Evolutionary conservation across 192 early-diverging fungal genomes (phyloP).

Genomic region (Rhizoclosmatium globosum): DNA sequence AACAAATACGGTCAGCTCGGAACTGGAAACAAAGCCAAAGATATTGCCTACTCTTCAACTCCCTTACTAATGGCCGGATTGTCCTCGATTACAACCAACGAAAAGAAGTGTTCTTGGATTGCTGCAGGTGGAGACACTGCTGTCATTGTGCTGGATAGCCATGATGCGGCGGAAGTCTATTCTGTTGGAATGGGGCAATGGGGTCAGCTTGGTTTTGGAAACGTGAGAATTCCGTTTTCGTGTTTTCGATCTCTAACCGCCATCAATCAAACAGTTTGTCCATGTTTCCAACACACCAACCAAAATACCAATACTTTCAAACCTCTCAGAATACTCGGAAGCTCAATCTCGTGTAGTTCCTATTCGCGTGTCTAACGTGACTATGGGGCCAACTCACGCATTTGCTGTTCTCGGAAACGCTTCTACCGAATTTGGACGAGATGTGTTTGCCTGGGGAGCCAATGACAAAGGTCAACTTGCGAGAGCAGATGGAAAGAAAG

Average conservation of each 20-base stretch:
- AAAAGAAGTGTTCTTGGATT: constrained; percentile 39
- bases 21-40: constrained; percentile 13
- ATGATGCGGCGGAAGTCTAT: constrained; percentile 36
- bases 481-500: constrained; percentile 43
- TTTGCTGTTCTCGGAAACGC: constrained; percentile 41
- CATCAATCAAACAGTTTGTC: neutral
- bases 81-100: neutral
- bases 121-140: constrained; percentile 52
- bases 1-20: constrained; percentile 47
- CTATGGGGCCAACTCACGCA: constrained; percentile 35
- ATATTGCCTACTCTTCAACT: constrained; percentile 11
- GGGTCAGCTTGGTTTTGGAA: constrained; percentile 52
- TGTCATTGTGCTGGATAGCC: constrained; percentile 39
- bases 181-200: constrained; percentile 49
- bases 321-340: constrained; percentile 45
- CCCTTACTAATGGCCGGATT: constrained; percentile 29
- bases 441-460: constrained; percentile 52
- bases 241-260: neutral
- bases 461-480: constrained; percentile 46
- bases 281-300: constrained; percentile 38
- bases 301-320: constrained; percentile 37
- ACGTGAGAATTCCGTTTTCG: constrained; percentile 3
- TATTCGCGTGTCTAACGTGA: constrained; percentile 38
- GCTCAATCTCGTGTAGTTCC: constrained; percentile 18
- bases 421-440: constrained; percentile 38